Conservation (phyloP, 345 rosid species). For the Physaria fendleri region DNA sequence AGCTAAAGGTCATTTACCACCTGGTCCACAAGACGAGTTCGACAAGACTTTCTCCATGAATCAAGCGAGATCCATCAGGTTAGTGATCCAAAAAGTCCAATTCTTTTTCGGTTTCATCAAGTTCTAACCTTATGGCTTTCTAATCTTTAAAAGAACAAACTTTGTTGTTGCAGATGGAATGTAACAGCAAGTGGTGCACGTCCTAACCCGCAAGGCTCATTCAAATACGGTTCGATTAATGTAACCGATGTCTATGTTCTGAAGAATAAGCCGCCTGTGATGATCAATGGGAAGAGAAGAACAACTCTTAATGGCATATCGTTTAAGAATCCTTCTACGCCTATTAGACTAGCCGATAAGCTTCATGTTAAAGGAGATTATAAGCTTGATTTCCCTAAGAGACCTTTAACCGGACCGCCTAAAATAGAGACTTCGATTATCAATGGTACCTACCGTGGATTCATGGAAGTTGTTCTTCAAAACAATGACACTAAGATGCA, state of each 20-base stretch:
- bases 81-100: neutral
- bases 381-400: conserved; percentile 84
- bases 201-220: conserved; percentile 97
- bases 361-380: conserved; percentile 73
- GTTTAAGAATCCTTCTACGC: conserved; percentile 81
- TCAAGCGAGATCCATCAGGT: conserved; percentile 99
- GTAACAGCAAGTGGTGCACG: conserved; percentile 98
- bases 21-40: conserved; percentile 67
- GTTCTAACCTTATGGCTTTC: neutral
- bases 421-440: conserved; percentile 68
- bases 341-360: conserved; percentile 88
- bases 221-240: conserved; percentile 90
- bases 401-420: conserved; percentile 74
- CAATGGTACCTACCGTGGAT: conserved; percentile 89
- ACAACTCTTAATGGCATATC: conserved; percentile 81
- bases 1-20: conserved; percentile 83
- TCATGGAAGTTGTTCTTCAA: conserved; percentile 91
- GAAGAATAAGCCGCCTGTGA: conserved; percentile 68
- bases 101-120: neutral
- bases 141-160: neutral
- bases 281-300: conserved; percentile 55
- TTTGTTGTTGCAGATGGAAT: conserved; percentile 63
- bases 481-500: conserved; percentile 95
- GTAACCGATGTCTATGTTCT: conserved; percentile 80
- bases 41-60: conserved; percentile 98